These are phyloP conservation scores for Scheffersomyces stambukii DNA, from an alignment of 1,139 yeast genomes.

Conservation along the genomic window DNA sequence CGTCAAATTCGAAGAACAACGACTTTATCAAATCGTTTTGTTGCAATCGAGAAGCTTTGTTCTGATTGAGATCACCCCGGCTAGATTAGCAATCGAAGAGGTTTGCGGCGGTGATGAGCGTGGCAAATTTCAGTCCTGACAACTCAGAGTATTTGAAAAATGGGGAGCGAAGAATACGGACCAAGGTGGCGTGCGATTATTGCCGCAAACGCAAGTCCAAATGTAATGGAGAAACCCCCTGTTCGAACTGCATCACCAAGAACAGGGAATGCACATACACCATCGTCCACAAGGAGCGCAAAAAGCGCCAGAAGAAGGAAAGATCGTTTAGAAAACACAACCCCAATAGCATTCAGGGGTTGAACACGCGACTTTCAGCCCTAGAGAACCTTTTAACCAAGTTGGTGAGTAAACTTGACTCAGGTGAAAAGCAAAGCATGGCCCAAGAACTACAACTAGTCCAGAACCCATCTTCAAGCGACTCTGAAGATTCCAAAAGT, in stretches of 20 bases:
- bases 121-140: not conserved
- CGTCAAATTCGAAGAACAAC: too few species aligned
- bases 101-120: too few species aligned
- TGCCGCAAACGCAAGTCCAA: conserved; percentile 48
- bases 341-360: conserved; percentile 6
- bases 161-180: conserved; percentile 17
- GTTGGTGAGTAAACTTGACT: conserved; percentile 9
- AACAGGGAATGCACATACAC: conserved; percentile 24
- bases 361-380: conserved; percentile 9
- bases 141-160: conserved; percentile 6
- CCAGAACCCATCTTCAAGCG: not conserved
- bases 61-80: too few species aligned
- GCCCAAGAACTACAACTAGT: conserved; percentile 1
- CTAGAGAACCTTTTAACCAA: conserved; percentile 9
- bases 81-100: too few species aligned
- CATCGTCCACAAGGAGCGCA: conserved; percentile 13
- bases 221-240: conserved; percentile 46
- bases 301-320: conserved; percentile 8
- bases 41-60: not conserved
- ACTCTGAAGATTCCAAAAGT: not conserved
- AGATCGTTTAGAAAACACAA: conserved; percentile 1
- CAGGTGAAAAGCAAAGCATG: conserved; percentile 3
- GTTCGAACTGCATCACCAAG: conserved; percentile 35
- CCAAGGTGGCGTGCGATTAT: conserved; percentile 51
- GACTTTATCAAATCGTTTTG: not conserved